phyloP scores from a whole-genome alignment of 139 green algal genomes.

The Picochlorum sp. region DNA sequence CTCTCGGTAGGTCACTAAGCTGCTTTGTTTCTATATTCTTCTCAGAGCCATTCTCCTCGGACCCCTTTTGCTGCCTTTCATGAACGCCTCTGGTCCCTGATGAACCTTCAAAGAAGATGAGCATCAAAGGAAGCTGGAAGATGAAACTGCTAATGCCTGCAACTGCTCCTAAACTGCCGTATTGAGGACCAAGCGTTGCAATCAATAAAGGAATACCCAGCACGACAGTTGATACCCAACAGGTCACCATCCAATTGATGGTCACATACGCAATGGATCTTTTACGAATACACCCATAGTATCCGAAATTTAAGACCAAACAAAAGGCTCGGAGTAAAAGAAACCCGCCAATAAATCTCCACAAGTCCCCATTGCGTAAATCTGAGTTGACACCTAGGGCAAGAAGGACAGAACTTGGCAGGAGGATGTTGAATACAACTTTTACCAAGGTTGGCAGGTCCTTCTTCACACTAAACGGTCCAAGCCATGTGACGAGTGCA shows the following conservation, averaged over 20 bases:
- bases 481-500: background rate
- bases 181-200: constrained; percentile 18
- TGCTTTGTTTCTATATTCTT: background rate
- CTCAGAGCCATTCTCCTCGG: background rate
- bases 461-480: background rate
- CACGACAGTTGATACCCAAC: constrained; percentile 33
- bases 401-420: constrained; percentile 9
- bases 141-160: constrained; percentile 32
- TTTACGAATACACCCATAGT: background rate
- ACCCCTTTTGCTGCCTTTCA: background rate
- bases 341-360: constrained; percentile 34
- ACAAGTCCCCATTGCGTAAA: constrained; percentile 21
- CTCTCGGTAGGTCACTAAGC: too few relatives aligned
- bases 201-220: constrained; percentile 25
- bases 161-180: constrained; percentile 22
- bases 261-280: constrained; percentile 17
- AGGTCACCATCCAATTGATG: constrained; percentile 20
- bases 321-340: constrained; percentile 14
- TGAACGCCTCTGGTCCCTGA: background rate
- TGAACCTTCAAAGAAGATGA: constrained; percentile 28
- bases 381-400: constrained; percentile 24
- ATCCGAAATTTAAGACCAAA: background rate
- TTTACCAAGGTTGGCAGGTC: constrained; percentile 16
- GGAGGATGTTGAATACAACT: constrained; percentile 21
- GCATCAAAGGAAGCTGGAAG: constrained; percentile 36